Evolutionary conservation across 2,329 filamentous ascomycete genomes (phyloP), one percentile per base, ranked within the genome.

Genomic region (Alternaria arborescens): DNA sequence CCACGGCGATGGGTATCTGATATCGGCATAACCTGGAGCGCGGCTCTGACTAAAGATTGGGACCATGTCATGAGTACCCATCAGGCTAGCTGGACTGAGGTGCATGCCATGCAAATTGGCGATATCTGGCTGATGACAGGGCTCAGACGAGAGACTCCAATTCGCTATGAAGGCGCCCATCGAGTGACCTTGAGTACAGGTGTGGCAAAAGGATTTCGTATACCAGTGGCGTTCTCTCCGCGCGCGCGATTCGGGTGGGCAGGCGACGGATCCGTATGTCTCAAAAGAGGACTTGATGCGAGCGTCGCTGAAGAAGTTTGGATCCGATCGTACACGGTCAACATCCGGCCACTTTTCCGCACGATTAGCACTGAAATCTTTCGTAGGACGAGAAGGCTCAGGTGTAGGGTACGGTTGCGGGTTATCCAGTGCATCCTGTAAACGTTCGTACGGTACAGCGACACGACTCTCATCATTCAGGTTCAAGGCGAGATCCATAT

Each of bases 21-120:
- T 91, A 73, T 96, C 92, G 64, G 85, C 87, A 78, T 91, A 94
- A 5, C 88, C 88, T 44, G 86, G 83, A 1, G 89, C 87, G 69
- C 92, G 93, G 50, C 88, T 89, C 59, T 91, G 85, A 63, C 91
- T 91, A 78, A 95, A 95, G 11, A 95, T 81, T 0, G 92, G 92
- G 2, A 91, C 78, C 4, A 95, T 82, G 20, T 89, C 83, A 62
- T 87, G 85, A 1, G 89, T 85, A 0, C 88, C 86, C 50, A 87
- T 86, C 64, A 87, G 82, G 0, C 85, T 82, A 8, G 89, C 86
- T 0, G 89, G 86, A 0, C 86, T 87, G 41, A 91, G 82, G 73
- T 91, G 88, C 71, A 94, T 88, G 42, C 91, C 90, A 69, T 94
- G 91, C 1, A 94, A 82, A 62, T 89, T 84, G 28, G 87, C 86